Percentiles rank a stretch among this genome's conserved stretches.
These are phyloP conservation scores for Fusarium humuli DNA, from an alignment of 2,329 filamentous ascomycete species.

Conservation along the genomic window DNA sequence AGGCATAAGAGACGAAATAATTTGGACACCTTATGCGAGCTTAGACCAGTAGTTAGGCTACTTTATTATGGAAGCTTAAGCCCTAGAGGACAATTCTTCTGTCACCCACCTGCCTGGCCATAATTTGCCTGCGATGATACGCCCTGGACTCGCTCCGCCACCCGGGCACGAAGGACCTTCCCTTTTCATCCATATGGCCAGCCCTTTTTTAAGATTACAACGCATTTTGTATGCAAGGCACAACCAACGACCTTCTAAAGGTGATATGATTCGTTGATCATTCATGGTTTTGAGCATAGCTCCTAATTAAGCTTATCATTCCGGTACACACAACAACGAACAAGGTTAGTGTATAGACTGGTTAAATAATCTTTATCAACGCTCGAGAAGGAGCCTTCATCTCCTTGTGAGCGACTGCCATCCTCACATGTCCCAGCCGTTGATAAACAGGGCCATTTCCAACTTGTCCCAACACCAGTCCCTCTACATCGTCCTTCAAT, in stretches of 20 bases:
- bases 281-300: not conserved
- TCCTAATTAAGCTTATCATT: too few relatives aligned
- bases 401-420: not conserved
- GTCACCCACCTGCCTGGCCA: too few relatives aligned
- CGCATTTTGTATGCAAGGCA: not conserved
- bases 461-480: not conserved
- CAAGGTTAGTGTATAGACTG: too few relatives aligned
- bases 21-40: too few relatives aligned
- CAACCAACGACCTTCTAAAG: not conserved
- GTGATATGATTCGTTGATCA: not conserved
- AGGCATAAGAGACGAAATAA: too few relatives aligned
- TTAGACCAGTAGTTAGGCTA: too few relatives aligned
- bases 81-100: too few relatives aligned
- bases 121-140: too few relatives aligned
- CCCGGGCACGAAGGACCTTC: not conserved
- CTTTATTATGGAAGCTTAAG: too few relatives aligned
- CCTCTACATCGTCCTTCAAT: not conserved
- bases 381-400: not conserved
- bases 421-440: not conserved
- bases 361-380: not conserved
- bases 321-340: too few relatives aligned
- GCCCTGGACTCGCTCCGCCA: not conserved
- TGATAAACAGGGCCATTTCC: not conserved
- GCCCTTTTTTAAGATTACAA: not conserved
- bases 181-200: not conserved